Evolutionary conservation across 345 rosid species (phyloP), one percentile per base, ranked within the genome.

Genomic region (Dimocarpus longan): DNA sequence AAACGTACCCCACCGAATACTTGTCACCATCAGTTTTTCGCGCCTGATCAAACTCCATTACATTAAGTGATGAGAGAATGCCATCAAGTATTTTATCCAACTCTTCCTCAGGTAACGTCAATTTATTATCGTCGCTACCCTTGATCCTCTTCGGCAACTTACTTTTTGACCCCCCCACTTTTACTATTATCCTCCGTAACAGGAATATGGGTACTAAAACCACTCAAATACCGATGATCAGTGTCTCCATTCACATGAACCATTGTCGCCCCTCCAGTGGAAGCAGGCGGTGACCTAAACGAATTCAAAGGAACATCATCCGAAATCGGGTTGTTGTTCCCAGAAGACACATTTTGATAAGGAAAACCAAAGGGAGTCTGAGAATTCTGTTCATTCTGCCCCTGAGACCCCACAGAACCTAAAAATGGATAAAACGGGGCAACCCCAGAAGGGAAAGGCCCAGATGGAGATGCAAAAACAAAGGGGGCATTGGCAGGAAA

Each of bases 341-440:
- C 37, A 32, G 37, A 54, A 54, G 59, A 54, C n/a, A 15, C 21
- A n/a, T 16, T 54, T 54, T 16, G n/a, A 54, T 54, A 15, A 54
- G 59, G 59, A n/a, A 5, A 16, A 16, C 59, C n/a, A 54, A 54
- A 16, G 16, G n/a, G n/a, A n/a, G 59, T 54, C 18, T 54, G 57
- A 13, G 57, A 18, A 5, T 54, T 54, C 15, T 50, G 56, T 13
- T 48, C 63, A 8, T 79, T 71, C 0, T 81, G 57, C 48, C 73
- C 76, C 18, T 79, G 85, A n/a, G 76, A 76, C 71, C 5, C n/a
- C 59, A 54, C 16, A 32, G 78, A 78, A 68, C 74, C 56, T 40
- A 76, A 71, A 83, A 87, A 87, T 0, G 95, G 97, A 80, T 82
- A 91, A 79, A 90, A 87, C 19, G 93, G 88, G 2, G 93, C 50